phyloP scores from a whole-genome alignment of 257 asterid species.

The Penstemon newberryi region DNA sequence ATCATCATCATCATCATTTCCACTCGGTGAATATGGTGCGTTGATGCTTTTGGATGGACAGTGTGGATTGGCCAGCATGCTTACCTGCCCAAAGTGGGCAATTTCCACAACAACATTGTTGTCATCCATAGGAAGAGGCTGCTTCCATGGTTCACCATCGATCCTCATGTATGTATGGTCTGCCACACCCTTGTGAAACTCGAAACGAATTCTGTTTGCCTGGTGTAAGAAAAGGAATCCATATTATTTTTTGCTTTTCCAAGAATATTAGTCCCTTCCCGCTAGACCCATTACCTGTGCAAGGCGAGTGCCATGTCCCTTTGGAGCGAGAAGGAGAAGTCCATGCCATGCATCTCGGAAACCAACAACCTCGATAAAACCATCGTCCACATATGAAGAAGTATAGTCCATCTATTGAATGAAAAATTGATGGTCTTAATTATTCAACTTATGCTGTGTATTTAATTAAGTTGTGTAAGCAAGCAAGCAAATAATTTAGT shows the following conservation, averaged over 20 bases:
- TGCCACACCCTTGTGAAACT: constrained; percentile 80
- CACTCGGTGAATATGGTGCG: constrained; percentile 43
- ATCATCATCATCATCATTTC: constrained; percentile 28
- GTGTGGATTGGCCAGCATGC: constrained; percentile 62
- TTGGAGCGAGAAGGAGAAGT: constrained; percentile 67
- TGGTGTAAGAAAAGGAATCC: constrained; percentile 2
- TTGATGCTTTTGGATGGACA: constrained; percentile 63
- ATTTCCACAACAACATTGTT: constrained; percentile 77
- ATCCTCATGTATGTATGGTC: constrained; percentile 89
- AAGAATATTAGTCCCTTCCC: too few species aligned
- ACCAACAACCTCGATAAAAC: constrained; percentile 80
- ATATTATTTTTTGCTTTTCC: too few species aligned
- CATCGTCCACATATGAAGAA: constrained; percentile 78
- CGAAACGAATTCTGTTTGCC: constrained; percentile 83
- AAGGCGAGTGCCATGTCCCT: constrained; percentile 91
- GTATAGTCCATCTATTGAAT: constrained; percentile 61
- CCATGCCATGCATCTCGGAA: constrained; percentile 96
- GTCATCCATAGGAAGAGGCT: constrained; percentile 84
- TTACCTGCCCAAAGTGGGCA: constrained; percentile 82
- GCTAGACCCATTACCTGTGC: constrained; percentile 56
- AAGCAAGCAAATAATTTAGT: too few species aligned
- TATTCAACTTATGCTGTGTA: too few species aligned
- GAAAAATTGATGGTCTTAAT: constrained; percentile 7
- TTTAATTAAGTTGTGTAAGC: too few species aligned
- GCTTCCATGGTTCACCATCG: constrained; percentile 99